phyloP scores from a whole-genome alignment of 176 grass and related monocot species.

The Puya raimondii region DNA sequence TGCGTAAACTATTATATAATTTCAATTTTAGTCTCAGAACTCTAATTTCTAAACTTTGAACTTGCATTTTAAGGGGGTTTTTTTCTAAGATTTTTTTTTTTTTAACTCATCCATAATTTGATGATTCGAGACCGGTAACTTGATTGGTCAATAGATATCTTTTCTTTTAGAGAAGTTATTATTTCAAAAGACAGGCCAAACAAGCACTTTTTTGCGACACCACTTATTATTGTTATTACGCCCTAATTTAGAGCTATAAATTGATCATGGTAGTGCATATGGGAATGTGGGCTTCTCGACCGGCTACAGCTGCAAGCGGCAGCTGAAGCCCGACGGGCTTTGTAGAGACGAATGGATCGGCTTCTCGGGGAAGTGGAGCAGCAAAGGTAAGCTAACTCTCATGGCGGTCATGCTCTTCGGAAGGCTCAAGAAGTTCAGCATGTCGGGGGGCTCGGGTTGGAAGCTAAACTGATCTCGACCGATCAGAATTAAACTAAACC shows the following conservation, averaged over 20 bases:
- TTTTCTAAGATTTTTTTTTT: too few species aligned
- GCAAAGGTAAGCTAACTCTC: constrained; percentile 35
- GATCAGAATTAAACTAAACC: too few species aligned
- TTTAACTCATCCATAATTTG: too few species aligned
- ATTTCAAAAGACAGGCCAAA: too few species aligned
- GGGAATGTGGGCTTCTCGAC: constrained; percentile 52
- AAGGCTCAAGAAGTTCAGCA: constrained; percentile 69
- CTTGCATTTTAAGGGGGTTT: too few species aligned
- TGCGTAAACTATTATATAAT: too few species aligned
- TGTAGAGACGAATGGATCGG: constrained; percentile 46
- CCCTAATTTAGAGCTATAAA: neutral
- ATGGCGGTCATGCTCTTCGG: constrained; percentile 72
- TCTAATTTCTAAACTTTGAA: too few species aligned
- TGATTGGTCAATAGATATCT: neutral
- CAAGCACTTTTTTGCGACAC: too few species aligned
- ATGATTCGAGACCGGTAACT: too few species aligned
- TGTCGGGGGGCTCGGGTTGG: constrained; percentile 33
- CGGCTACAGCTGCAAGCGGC: constrained; percentile 57
- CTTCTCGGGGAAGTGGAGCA: constrained; percentile 58
- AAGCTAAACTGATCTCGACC: constrained; percentile 17
- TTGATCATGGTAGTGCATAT: constrained; percentile 38
- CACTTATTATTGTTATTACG: neutral
- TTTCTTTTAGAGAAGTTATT: neutral
- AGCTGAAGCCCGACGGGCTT: constrained; percentile 23
- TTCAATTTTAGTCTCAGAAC: too few species aligned